These are phyloP conservation scores for Pseudopyricularia javanii DNA, from an alignment of 2,329 filamentous ascomycete genomes.

Conservation along the genomic window DNA sequence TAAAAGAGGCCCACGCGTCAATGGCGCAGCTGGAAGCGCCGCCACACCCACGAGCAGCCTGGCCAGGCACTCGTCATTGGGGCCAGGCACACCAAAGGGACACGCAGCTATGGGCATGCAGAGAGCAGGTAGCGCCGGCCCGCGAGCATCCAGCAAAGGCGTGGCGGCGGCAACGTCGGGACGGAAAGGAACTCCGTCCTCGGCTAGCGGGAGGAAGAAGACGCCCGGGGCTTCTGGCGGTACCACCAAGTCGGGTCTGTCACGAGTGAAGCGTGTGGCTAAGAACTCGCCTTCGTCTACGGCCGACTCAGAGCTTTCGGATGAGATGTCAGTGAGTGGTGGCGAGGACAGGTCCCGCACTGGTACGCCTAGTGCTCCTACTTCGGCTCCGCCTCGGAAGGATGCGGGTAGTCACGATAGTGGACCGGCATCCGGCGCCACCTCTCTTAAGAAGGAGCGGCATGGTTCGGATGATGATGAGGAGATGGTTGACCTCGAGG, in stretches of 20 bases:
- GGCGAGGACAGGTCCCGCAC: constrained; percentile 35
- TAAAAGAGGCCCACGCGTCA: constrained; percentile 40
- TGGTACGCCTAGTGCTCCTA: constrained; percentile 17
- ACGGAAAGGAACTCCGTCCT: constrained; percentile 35
- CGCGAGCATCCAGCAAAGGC: constrained; percentile 37
- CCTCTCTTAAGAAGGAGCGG: constrained; percentile 3
- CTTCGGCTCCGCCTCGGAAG: background rate
- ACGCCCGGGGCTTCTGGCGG: constrained; percentile 17
- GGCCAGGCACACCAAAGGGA: constrained; percentile 49
- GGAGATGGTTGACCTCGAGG: constrained; percentile 42
- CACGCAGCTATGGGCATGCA: constrained; percentile 14
- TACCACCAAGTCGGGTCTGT: constrained; percentile 45
- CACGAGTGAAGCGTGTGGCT: constrained; percentile 46
- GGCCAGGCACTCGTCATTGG: constrained; percentile 49
- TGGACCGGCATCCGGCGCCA: background rate
- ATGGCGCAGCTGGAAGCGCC: constrained; percentile 30
- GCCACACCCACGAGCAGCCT: constrained; percentile 43
- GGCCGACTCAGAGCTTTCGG: constrained; percentile 52
- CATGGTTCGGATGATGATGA: constrained; percentile 29
- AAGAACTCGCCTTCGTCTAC: constrained; percentile 52
- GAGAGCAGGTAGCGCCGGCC: constrained; percentile 45
- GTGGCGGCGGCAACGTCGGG: constrained; percentile 19
- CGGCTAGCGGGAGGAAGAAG: constrained; percentile 32
- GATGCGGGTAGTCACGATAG: background rate
- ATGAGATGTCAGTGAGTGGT: constrained; percentile 43